Base-by-base conservation (phyloP, 805 yeast species). In the Grigorovia jiainica region DNA sequence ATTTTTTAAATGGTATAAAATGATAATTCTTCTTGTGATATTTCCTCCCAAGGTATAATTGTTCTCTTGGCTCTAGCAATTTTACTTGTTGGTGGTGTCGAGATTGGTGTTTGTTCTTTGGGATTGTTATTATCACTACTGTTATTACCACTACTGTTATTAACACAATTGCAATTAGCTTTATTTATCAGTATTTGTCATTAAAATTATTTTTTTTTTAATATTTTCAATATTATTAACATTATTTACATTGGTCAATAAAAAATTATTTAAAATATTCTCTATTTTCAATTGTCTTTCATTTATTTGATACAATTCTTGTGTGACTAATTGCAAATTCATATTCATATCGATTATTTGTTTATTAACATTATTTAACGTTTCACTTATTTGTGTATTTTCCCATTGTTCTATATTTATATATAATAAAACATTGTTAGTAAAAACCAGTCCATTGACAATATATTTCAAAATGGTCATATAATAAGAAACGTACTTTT, bases 31-130 rank as follows among this genome's bases (percentile, higher is more conserved):
- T 31, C 40, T 15, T n/a, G 21, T 21, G 24, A 18, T 19, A 38
- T 39, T 24, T 58, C 63, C 16, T 54, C 61, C 60, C 61, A 58
- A 5, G 63, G 60, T 9, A 58, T 56, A 25, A 58, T 50, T 4
- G 58, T 55, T 39, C 61, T 46, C 6, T 27, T 36, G 19, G 20
- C 13, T 21, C 39, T 36, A 13, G 21, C 47, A 31, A 10, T 20
- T 23, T 16, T 35, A 41, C 39, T 18, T 17, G 15, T 15, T n/a
- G 23, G 15, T 30, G 19, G 20, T 31, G 16, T 19, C 20, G 13
- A 29, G 15, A 3, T n/a, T 17, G 23, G 38, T 8, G 31, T 15
- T 23, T 20, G 25, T 20, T 19, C 7, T 18, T 18, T 34, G 9
- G 20, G 9, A 10, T 34, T 34, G 18, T 34, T n/a, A 6, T 16